phyloP scores from a whole-genome alignment of 23 red algal genomes.

The Gracilaria domingensis region DNA sequence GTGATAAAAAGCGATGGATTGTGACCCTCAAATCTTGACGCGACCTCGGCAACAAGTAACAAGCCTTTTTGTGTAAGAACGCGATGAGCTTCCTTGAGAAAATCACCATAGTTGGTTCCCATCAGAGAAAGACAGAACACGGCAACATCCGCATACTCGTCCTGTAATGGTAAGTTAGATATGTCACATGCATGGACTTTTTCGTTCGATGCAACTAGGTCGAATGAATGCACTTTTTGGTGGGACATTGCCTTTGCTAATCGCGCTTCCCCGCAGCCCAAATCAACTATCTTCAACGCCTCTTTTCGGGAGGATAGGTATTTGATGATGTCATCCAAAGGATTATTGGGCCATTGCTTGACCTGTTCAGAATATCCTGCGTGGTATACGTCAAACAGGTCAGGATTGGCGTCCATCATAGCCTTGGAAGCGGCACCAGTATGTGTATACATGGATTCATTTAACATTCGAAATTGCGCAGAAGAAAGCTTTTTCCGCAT shows the following conservation, averaged over 20 bases:
- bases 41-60: slow-evolving; percentile 90
- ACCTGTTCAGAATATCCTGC: slow-evolving; percentile 90
- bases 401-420: slow-evolving; percentile 73
- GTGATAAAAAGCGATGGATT: slow-evolving; percentile 34
- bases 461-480: slow-evolving; percentile 78
- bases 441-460: slow-evolving; percentile 73
- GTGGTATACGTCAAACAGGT: slow-evolving; percentile 88
- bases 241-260: slow-evolving; percentile 46
- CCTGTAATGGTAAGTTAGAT: slow-evolving; percentile 62
- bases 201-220: slow-evolving; percentile 84
- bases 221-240: slow-evolving; percentile 81
- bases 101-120: slow-evolving; percentile 92
- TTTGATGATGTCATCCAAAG: slow-evolving; percentile 76
- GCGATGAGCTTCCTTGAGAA: slow-evolving; percentile 76
- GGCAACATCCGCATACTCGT: slow-evolving; percentile 65
- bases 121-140: slow-evolving; percentile 98
- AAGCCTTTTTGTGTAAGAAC: slow-evolving; percentile 48
- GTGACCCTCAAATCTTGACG: slow-evolving; percentile 64
- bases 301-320: slow-evolving; percentile 30
- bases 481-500: slow-evolving; percentile 49
- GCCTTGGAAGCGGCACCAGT: slow-evolving; percentile 61
- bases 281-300: slow-evolving; percentile 54
- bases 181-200: slow-evolving; percentile 86
- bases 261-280: slow-evolving; percentile 86
- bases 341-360: slow-evolving; percentile 83